These are phyloP conservation scores for Cytospora chrysosperma DNA, from an alignment of 2,329 filamentous ascomycete species.

Conservation along the genomic window DNA sequence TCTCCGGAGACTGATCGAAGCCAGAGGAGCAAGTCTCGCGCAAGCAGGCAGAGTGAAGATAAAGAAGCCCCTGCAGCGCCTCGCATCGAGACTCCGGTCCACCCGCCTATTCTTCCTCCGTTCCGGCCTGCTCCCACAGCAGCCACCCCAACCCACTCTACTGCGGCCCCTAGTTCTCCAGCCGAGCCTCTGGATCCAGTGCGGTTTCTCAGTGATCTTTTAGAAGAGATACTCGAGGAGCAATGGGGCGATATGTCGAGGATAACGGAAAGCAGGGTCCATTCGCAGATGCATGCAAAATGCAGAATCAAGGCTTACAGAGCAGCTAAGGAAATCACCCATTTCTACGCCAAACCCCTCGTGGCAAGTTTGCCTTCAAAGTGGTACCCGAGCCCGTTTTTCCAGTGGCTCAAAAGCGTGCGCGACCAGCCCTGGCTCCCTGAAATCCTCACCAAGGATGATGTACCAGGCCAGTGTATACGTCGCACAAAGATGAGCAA, in stretches of 20 bases:
- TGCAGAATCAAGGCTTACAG: conserved; percentile 42
- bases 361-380: conserved; percentile 35
- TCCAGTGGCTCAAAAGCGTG: conserved; percentile 35
- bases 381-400: conserved; percentile 36
- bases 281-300: conserved; percentile 36
- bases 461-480: conserved; percentile 28
- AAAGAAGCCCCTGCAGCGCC: conserved; percentile 29
- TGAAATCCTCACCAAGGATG: conserved; percentile 28
- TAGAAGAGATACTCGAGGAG: conserved; percentile 32
- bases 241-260: conserved; percentile 32
- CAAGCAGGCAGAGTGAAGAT: conserved; percentile 28
- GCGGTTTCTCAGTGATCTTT: conserved; percentile 23
- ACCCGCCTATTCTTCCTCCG: conserved; percentile 7
- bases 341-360: conserved; percentile 45
- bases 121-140: not conserved
- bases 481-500: conserved; percentile 27
- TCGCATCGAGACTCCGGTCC: conserved; percentile 21
- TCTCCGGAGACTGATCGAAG: conserved; percentile 20
- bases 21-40: conserved; percentile 27
- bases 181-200: conserved; percentile 20
- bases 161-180: conserved; percentile 11
- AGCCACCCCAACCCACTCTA: not conserved
- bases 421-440: conserved; percentile 32
- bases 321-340: conserved; percentile 40
- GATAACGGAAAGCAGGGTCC: conserved; percentile 33